Conservation (phyloP, 179 eudicot species). For the Vitellaria paradoxa region DNA sequence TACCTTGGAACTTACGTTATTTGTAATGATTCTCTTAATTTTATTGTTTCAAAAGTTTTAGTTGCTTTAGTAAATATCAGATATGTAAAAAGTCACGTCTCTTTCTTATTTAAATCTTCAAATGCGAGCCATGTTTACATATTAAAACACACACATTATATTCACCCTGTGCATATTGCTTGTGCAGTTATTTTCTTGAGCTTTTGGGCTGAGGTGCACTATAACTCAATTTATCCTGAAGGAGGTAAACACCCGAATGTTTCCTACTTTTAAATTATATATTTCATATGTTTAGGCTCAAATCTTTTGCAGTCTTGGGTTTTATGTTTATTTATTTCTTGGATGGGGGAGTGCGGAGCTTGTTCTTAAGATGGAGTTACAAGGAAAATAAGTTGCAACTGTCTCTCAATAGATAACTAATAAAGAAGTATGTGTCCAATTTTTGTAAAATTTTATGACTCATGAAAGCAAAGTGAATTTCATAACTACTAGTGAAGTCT, state of each 20-base stretch:
- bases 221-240: constrained; percentile 53
- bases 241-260: constrained; percentile 37
- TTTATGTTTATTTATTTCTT: not conserved
- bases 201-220: constrained; percentile 72
- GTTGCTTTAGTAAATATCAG: constrained; percentile 8
- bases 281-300: not conserved
- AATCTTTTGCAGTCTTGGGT: not conserved
- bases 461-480: not conserved
- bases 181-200: constrained; percentile 53
- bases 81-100: not conserved
- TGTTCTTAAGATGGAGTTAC: not conserved
- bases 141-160: not conserved
- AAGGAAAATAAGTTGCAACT: not conserved
- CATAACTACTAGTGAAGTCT: not conserved
- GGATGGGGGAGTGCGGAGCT: not conserved
- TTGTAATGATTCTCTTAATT: too few relatives aligned
- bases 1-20: too few relatives aligned
- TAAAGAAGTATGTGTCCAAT: not conserved
- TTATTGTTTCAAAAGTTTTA: not conserved
- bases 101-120: not conserved
- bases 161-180: not conserved
- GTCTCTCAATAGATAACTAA: not conserved
- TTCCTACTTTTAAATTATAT: not conserved
- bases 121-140: too few relatives aligned
- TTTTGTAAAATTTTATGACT: not conserved